phyloP scores from a whole-genome alignment of 202 grass and related monocot genomes.

The Saccharum hybrid region DNA sequence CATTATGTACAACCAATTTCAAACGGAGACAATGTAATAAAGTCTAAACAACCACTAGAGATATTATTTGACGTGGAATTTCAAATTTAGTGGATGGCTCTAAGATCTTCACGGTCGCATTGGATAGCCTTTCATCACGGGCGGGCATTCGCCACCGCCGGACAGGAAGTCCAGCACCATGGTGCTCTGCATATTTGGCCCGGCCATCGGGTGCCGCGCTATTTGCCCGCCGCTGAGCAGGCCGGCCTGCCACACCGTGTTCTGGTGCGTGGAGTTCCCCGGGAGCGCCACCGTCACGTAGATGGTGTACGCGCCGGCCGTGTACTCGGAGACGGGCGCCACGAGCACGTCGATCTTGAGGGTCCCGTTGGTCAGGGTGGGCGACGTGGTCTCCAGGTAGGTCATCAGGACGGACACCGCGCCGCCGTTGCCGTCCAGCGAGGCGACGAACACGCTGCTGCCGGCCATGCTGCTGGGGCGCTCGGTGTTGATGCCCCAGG shows the following conservation, averaged over 20 bases:
- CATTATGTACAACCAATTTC: background rate
- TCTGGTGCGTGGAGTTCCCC: constrained; percentile 61
- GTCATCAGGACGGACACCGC: constrained; percentile 49
- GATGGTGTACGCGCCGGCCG: constrained; percentile 60
- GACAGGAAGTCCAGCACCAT: constrained; percentile 53
- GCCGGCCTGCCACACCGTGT: constrained; percentile 77
- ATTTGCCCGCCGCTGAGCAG: constrained; percentile 36
- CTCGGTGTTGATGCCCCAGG: constrained; percentile 81
- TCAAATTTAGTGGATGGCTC: background rate
- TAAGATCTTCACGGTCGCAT: background rate
- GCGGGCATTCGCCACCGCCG: constrained; percentile 18
- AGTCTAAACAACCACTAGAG: background rate
- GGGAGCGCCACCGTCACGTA: constrained; percentile 57
- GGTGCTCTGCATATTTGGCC: constrained; percentile 31
- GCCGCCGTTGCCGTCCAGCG: constrained; percentile 27
- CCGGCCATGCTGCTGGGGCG: constrained; percentile 49
- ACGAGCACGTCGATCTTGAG: constrained; percentile 56
- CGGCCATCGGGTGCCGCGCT: constrained; percentile 32
- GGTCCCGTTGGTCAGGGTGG: constrained; percentile 47
- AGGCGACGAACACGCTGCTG: constrained; percentile 70
- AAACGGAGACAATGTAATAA: background rate
- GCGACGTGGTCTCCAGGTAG: constrained; percentile 27
- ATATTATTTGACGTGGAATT: background rate
- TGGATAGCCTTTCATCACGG: background rate
- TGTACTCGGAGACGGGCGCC: constrained; percentile 49